Base-by-base conservation (phyloP, 2,329 filamentous ascomycete genomes). In the Xylaria sp. region DNA sequence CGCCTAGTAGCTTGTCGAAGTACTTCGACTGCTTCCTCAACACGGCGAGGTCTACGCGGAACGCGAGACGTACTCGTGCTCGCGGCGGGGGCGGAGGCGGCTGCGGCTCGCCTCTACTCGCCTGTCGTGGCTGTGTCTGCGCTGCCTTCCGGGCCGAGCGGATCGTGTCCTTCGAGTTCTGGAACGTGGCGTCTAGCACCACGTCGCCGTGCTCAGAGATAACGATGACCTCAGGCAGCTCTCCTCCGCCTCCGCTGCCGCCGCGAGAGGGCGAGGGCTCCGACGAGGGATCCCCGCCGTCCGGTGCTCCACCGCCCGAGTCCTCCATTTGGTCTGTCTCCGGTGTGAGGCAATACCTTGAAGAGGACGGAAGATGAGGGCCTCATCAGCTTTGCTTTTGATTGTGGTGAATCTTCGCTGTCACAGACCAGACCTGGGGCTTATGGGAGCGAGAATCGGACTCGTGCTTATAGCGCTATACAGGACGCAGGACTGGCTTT, bases 11-110 rank as follows among this genome's bases (percentile, higher is more conserved):
- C 65, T 88, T 88, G 64, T 84, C 84, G 77, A 94, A 94, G 78
- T 93, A 94, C 65, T 86, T 86, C 4, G 91, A 93, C 69, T 87
- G 84, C 69, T 82, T 82, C 78, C 84, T 87, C 39, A 94, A 82
- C 0, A 81, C 81, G 12, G 81, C 81, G 1, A 89, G 80, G 59
- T 85, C 84, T 51, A 92, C 90, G 30, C 91, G 85, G 75, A 90
- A 93, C 12, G 83, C 81, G 39, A 83, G 76, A 24, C 80, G 79
- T 34, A 82, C 74, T 57, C 72, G 79, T 55, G 81, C 76, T 70
- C 81, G 82, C 21, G 79, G 72, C 4, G 75, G 69, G 7, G 79
- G 78, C 54, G 74, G 75, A 30, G 76, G 72, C 42, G 47, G 51
- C 21, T 19, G 39, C 34, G 59, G 50, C 12, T 64, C 61, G 7